phyloP scores from a whole-genome alignment of 2,329 filamentous ascomycete species.

The Laburnicola sp. region DNA sequence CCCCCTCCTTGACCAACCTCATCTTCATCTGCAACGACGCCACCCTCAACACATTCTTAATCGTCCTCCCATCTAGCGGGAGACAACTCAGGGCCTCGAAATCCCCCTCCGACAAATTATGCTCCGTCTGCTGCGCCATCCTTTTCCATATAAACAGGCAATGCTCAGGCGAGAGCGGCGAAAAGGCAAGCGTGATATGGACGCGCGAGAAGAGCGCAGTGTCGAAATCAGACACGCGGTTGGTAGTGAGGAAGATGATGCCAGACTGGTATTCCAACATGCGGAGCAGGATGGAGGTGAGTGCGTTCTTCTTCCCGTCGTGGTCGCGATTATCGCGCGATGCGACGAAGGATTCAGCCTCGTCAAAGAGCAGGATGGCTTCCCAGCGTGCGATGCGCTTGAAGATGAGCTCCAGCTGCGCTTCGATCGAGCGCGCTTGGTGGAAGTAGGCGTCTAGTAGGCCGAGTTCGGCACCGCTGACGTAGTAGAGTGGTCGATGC shows the following conservation, averaged over 20 bases:
- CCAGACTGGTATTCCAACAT: slow-evolving; percentile 3
- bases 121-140: slow-evolving; percentile 2
- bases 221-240: neutral
- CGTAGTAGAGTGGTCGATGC: neutral
- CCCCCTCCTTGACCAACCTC: neutral
- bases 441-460: neutral
- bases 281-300: neutral
- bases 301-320: neutral
- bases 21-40: neutral
- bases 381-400: slow-evolving; percentile 4
- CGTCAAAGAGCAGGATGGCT: slow-evolving; percentile 1
- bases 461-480: slow-evolving; percentile 1
- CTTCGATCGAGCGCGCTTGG: neutral
- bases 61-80: neutral
- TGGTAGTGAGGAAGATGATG: neutral
- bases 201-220: neutral
- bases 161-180: neutral
- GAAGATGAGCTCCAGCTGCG: slow-evolving; percentile 1
- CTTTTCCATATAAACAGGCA: slow-evolving; percentile 1
- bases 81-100: neutral
- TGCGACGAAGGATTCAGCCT: slow-evolving; percentile 3
- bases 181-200: neutral
- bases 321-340: neutral
- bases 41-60: neutral
- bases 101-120: neutral